These are phyloP conservation scores for Terfezia boudieri DNA, from an alignment of 495 filamentous ascomycete species.

Conservation along the genomic window DNA sequence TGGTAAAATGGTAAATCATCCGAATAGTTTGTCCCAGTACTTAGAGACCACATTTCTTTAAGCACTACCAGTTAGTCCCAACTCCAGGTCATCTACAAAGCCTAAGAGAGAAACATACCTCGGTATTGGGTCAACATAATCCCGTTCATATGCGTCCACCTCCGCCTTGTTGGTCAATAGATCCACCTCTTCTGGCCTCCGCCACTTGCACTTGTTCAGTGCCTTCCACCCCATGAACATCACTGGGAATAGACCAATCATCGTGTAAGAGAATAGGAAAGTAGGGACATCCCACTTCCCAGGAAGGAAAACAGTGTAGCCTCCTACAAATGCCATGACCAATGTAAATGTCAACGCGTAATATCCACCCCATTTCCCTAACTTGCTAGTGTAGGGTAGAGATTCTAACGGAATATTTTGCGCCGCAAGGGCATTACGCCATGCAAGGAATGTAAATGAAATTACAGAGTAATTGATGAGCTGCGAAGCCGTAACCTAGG, in stretches of 20 bases:
- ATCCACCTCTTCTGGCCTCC: slow-evolving; percentile 38
- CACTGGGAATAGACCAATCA: background rate
- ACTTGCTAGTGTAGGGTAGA: slow-evolving; percentile 41
- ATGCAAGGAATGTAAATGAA: slow-evolving; percentile 49
- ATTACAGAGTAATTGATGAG: slow-evolving; percentile 57
- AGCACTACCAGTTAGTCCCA: too few relatives aligned
- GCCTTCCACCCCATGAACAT: slow-evolving; percentile 52
- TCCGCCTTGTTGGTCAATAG: slow-evolving; percentile 40
- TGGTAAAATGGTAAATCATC: too few relatives aligned
- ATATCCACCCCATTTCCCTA: slow-evolving; percentile 51
- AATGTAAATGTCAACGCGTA: slow-evolving; percentile 37
- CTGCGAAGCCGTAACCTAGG: slow-evolving; percentile 36
- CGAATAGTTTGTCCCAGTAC: too few relatives aligned
- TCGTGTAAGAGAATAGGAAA: slow-evolving; percentile 49
- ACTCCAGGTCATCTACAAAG: background rate
- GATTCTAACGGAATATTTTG: slow-evolving; percentile 41
- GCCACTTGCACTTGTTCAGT: slow-evolving; percentile 36
- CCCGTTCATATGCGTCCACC: slow-evolving; percentile 50
- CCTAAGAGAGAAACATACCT: slow-evolving; percentile 25
- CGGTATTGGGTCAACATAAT: slow-evolving; percentile 34
- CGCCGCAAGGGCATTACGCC: slow-evolving; percentile 40
- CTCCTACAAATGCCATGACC: slow-evolving; percentile 51
- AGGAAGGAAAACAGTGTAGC: slow-evolving; percentile 54
- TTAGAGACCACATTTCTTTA: too few relatives aligned
- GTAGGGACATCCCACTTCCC: slow-evolving; percentile 49